A percentile compares a stretch with the other conserved stretches of the same genome.
phyloP scores from a whole-genome alignment of 768 basidiomycete species.

The Suillus paluster region DNA sequence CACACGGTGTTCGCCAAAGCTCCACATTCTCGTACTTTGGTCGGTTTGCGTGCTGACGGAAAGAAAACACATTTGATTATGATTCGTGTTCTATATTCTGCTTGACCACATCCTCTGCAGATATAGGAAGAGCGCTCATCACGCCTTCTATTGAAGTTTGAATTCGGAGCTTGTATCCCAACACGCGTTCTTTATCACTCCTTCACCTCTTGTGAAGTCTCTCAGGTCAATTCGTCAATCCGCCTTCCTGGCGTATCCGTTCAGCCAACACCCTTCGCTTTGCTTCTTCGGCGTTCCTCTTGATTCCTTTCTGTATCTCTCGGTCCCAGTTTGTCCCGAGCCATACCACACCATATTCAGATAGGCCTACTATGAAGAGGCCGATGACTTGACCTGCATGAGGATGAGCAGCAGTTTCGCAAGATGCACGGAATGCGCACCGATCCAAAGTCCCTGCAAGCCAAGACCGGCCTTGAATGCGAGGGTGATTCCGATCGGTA shows the following conservation, averaged over 20 bases:
- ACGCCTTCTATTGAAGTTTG: not conserved
- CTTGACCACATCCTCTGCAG: not conserved
- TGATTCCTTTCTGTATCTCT: conserved; percentile 46
- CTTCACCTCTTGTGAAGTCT: conserved; percentile 3
- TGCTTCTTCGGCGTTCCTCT: conserved; percentile 39
- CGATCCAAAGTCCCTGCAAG: conserved; percentile 57
- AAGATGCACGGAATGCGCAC: conserved; percentile 22
- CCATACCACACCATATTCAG: conserved; percentile 68
- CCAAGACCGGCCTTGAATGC: conserved; percentile 51
- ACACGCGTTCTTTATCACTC: conserved; percentile 7
- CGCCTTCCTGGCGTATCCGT: conserved; percentile 15
- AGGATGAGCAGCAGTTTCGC: conserved; percentile 16
- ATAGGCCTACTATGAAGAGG: conserved; percentile 69
- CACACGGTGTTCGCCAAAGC: not conserved
- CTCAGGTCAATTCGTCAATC: conserved; percentile 22
- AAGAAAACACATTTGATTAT: conserved; percentile 1
- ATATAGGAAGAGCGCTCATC: not conserved
- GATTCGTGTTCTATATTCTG: conserved; percentile 1
- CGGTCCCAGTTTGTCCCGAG: conserved; percentile 53
- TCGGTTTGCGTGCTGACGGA: not conserved
- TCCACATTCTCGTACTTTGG: not conserved
- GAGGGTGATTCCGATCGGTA: conserved; percentile 55
- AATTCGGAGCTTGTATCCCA: not conserved
- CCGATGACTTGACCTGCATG: conserved; percentile 70
- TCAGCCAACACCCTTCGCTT: conserved; percentile 33